Evolutionary conservation across 192 early-diverging fungal genomes (phyloP).

Genomic region (Coemansia sp.): DNA sequence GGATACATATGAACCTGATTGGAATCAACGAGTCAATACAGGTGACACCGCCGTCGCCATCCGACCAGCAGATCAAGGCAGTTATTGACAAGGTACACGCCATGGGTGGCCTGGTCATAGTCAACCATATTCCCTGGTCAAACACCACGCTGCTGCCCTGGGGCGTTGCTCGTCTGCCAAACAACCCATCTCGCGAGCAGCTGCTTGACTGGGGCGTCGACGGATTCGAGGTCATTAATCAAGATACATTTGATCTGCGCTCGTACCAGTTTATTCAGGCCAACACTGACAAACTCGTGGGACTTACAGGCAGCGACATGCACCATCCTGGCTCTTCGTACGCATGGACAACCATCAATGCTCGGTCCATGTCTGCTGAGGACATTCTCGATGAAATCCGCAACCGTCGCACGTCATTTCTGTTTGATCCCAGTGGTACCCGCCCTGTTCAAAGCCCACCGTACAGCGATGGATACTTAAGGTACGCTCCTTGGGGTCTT

Average conservation of each 20-base stretch:
- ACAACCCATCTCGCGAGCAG: constrained; percentile 60
- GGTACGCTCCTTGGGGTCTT: constrained; percentile 56
- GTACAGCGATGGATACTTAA: constrained; percentile 40
- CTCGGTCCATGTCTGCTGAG: constrained; percentile 32
- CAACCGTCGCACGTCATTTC: constrained; percentile 56
- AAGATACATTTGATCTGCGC: constrained; percentile 59
- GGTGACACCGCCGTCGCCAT: constrained; percentile 53
- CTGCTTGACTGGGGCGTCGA: constrained; percentile 70
- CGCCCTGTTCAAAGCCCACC: constrained; percentile 49
- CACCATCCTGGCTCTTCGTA: constrained; percentile 59
- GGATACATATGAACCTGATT: constrained; percentile 71
- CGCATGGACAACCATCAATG: constrained; percentile 59
- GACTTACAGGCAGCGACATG: constrained; percentile 62
- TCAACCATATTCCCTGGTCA: constrained; percentile 80
- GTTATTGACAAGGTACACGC: constrained; percentile 63
- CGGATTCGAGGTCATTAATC: constrained; percentile 69
- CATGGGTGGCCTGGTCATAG: constrained; percentile 69
- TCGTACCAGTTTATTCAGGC: constrained; percentile 57
- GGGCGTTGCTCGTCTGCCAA: constrained; percentile 58
- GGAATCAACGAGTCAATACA: constrained; percentile 65
- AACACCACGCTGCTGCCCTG: constrained; percentile 63
- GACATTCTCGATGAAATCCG: constrained; percentile 57
- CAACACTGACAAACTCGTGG: constrained; percentile 39
- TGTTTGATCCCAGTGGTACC: constrained; percentile 63
- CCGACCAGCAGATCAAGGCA: constrained; percentile 56